Evolutionary conservation across 129 eudicot species (phyloP).

Genomic region (Lactuca sativa): DNA sequence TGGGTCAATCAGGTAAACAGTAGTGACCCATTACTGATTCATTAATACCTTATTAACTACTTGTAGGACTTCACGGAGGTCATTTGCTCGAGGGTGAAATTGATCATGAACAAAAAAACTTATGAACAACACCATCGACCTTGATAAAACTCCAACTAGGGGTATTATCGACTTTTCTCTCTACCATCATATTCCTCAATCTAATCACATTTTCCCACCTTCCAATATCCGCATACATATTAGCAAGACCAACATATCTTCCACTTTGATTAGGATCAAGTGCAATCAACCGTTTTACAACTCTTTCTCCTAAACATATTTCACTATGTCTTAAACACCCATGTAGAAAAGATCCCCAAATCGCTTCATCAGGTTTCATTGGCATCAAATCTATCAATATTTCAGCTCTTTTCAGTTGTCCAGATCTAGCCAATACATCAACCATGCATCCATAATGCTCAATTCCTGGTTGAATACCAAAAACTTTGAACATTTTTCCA

Average conservation of each 20-base stretch:
- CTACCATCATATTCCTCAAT: slow-evolving; percentile 41
- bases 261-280: slow-evolving; percentile 46
- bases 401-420: slow-evolving; percentile 33
- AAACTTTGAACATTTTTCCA: slow-evolving; percentile 44
- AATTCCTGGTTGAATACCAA: slow-evolving; percentile 27
- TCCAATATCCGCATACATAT: slow-evolving; percentile 44
- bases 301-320: slow-evolving; percentile 23
- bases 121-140: slow-evolving; percentile 38
- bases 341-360: slow-evolving; percentile 51
- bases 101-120: slow-evolving; percentile 36
- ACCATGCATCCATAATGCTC: slow-evolving; percentile 60
- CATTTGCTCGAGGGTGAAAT: slow-evolving; percentile 33
- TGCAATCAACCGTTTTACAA: slow-evolving; percentile 38
- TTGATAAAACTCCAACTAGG: slow-evolving; percentile 49
- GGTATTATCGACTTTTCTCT: slow-evolving; percentile 29
- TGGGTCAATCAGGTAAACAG: too few species aligned
- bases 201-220: slow-evolving; percentile 41
- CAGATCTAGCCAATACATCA: slow-evolving; percentile 41
- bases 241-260: slow-evolving; percentile 40
- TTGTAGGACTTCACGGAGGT: slow-evolving; percentile 26
- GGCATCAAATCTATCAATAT: slow-evolving; percentile 43
- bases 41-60: slow-evolving; percentile 24
- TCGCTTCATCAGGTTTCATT: slow-evolving; percentile 46
- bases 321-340: slow-evolving; percentile 40
- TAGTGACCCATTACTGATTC: slow-evolving; percentile 9